These are phyloP conservation scores for Saccharomycopsis fermentans DNA, from an alignment of 805 yeast species.

Conservation along the genomic window DNA sequence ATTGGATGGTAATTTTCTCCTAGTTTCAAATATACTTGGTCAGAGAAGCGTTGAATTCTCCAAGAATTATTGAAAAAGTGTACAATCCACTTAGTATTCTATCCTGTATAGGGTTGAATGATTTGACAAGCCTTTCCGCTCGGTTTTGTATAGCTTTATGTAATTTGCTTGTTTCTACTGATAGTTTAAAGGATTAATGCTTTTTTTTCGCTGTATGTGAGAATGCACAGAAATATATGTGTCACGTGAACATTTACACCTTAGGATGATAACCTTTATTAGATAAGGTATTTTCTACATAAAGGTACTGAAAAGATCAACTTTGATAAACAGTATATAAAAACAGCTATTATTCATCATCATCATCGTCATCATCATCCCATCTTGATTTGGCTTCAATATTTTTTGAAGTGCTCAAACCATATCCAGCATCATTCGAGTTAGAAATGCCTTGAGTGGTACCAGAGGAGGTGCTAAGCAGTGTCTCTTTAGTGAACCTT, in stretches of 20 bases:
- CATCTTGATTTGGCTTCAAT: constrained; percentile 11
- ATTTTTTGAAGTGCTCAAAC: background rate
- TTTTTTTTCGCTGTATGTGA: background rate
- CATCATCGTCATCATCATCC: constrained; percentile 14
- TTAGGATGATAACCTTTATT: background rate
- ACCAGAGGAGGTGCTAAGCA: background rate
- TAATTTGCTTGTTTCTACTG: background rate
- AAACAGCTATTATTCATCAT: background rate
- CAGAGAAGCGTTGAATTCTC: too few relatives aligned
- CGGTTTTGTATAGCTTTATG: too few relatives aligned
- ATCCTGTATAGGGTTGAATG: too few relatives aligned
- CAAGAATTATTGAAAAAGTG: too few relatives aligned
- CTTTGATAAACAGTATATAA: background rate
- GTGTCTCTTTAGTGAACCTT: constrained; percentile 5
- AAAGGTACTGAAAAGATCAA: background rate
- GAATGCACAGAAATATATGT: background rate
- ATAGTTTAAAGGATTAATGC: background rate
- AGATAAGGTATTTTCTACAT: background rate
- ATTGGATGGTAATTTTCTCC: too few relatives aligned
- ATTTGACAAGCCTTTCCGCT: too few relatives aligned
- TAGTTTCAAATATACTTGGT: too few relatives aligned
- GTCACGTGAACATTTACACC: background rate
- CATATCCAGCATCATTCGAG: background rate
- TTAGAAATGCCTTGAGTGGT: background rate
- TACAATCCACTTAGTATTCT: too few relatives aligned